Base-by-base conservation (phyloP, 352 stramenopile genomes). In the Phytopythium delawarense region DNA sequence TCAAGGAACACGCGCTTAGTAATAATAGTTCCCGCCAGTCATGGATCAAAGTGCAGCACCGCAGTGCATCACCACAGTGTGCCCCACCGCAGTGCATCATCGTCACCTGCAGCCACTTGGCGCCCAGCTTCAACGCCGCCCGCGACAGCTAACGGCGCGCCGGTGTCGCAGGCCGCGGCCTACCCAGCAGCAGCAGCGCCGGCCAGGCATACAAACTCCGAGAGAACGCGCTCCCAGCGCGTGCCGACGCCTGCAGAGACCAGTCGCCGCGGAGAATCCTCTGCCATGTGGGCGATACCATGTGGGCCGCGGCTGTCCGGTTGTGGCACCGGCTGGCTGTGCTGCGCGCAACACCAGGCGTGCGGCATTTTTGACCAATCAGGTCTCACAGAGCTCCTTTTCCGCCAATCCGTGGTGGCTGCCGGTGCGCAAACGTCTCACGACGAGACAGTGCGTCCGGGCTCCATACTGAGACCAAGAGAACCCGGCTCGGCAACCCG, bases 401-500 rank as follows among this genome's bases (percentile, higher is more conserved):
- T 57, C 32, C 32, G 15, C 51, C 51, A 57, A 57, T 57, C 16
- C 21, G 7, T 1, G 1, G 16, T 32, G 18, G 50, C 21, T 13
- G 21, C 15, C 13, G 30, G 25, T n/a, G 50, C 8, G 30, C 18
- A 45, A 57, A 44, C 51, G 51, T 46, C 50, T 40, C 32, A 32
- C 7, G 21, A 32, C 45, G 51, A 57, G 51, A 57, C 51, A 57
- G 51, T 57, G 51, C 51, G 51, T 7, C 12, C 5, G 21, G 45
- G 20, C 18, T 4, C 45, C 45, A 52, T 52, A 52, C 21, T 32
- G 45, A 52, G 28, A 12, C 21, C 45, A 32, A 52, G 45, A 52
- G 45, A 52, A 52, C 6, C 45, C 4, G n/a, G 40, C 2, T 28
- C 18, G 44, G 44, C n/a, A 50, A 49, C 42, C 42, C 42, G 15